Conservation (phyloP, 2,329 filamentous ascomycete species). For the Cryphonectria nitschkei region DNA sequence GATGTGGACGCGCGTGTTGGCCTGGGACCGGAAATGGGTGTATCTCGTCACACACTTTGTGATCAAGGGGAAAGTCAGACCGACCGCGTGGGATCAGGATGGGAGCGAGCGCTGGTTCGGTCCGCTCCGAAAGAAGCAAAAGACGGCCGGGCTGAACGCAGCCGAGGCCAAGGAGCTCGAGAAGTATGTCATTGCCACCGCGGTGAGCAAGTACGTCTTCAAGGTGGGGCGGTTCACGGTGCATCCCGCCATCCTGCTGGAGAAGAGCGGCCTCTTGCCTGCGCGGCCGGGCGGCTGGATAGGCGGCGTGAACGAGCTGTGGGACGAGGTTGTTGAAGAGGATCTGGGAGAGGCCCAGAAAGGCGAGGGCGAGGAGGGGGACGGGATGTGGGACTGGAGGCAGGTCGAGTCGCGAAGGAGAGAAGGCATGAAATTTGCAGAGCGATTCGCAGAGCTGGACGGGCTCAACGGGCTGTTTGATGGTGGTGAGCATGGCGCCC, state of each 20-base stretch:
- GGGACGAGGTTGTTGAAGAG: conserved; percentile 38
- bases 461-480: conserved; percentile 56
- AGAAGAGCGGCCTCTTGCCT: conserved; percentile 74
- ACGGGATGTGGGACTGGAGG: conserved; percentile 59
- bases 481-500: conserved; percentile 54
- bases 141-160: conserved; percentile 43
- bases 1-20: conserved; percentile 71
- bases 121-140: conserved; percentile 36
- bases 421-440: conserved; percentile 58
- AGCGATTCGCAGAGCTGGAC: conserved; percentile 62
- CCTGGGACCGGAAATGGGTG: conserved; percentile 83
- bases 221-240: conserved; percentile 84
- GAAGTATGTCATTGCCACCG: conserved; percentile 71
- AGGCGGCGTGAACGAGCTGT: conserved; percentile 47
- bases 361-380: conserved; percentile 42
- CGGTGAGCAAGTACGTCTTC: conserved; percentile 79
- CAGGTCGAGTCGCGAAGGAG: conserved; percentile 58
- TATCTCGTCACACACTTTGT: conserved; percentile 78
- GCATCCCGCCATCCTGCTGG: conserved; percentile 76
- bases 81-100: conserved; percentile 56
- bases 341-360: conserved; percentile 27
- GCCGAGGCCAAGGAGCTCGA: conserved; percentile 52
- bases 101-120: conserved; percentile 46
- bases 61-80: conserved; percentile 60
- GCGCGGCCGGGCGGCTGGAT: conserved; percentile 69